Conservation (phyloP, 2,329 filamentous ascomycete genomes). For the Epichloe baconii region DNA sequence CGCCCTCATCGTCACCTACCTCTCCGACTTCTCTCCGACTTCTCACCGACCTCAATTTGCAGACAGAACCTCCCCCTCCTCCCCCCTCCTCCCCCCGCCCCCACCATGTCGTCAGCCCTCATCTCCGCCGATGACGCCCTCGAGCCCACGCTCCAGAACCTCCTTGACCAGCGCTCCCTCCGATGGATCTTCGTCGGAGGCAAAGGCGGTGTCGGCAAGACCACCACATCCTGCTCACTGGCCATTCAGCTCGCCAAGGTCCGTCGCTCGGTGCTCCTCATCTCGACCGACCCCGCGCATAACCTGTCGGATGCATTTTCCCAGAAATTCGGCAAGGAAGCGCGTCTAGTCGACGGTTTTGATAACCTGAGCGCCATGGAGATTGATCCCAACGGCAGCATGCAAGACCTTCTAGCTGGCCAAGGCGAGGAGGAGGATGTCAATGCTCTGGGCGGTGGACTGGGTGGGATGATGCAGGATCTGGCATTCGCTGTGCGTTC, state of each 20-base stretch:
- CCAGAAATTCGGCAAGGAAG: slow-evolving; percentile 99
- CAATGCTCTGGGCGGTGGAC: slow-evolving; percentile 57
- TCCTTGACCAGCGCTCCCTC: slow-evolving; percentile 87
- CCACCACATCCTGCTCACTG: slow-evolving; percentile 96
- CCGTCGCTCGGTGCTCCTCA: slow-evolving; percentile 89
- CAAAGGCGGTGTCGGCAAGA: slow-evolving; percentile 97
- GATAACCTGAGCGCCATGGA: slow-evolving; percentile 96
- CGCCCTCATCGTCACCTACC: neutral
- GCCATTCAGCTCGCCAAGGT: slow-evolving; percentile 94
- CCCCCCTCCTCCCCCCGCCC: neutral
- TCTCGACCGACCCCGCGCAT: slow-evolving; percentile 96
- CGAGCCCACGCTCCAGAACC: slow-evolving; percentile 85
- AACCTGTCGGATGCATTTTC: slow-evolving; percentile 96
- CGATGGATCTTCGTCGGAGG: slow-evolving; percentile 99
- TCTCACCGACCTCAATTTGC: neutral
- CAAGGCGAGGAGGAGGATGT: slow-evolving; percentile 56
- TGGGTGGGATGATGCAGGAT: slow-evolving; percentile 98
- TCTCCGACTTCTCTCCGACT: too few species aligned
- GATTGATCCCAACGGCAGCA: slow-evolving; percentile 95
- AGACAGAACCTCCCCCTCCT: neutral
- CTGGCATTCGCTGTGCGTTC: slow-evolving; percentile 74
- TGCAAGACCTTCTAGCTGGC: slow-evolving; percentile 81
- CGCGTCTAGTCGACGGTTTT: slow-evolving; percentile 81
- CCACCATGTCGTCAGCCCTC: slow-evolving; percentile 28
- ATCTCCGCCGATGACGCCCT: slow-evolving; percentile 53